These are phyloP conservation scores for Alternaria sp. DNA, from an alignment of 2,329 filamentous ascomycete species.

Conservation along the genomic window DNA sequence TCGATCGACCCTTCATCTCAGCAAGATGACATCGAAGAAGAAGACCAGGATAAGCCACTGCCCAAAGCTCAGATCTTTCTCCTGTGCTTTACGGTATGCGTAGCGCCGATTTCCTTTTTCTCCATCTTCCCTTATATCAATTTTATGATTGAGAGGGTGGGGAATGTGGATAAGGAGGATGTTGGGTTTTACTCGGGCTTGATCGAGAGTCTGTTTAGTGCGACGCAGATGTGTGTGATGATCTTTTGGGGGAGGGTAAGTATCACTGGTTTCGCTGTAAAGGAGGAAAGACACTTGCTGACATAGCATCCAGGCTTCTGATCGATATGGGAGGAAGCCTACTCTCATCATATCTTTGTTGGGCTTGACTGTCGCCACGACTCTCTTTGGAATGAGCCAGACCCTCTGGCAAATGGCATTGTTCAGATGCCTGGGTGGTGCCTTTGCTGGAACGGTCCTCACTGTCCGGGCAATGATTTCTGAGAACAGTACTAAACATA, in stretches of 20 bases:
- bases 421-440: conserved; percentile 72
- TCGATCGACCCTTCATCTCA: conserved; percentile 1
- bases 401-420: conserved; percentile 77
- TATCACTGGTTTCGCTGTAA: not conserved
- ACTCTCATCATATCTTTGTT: conserved; percentile 70
- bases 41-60: conserved; percentile 34
- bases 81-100: conserved; percentile 74
- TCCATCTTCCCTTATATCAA: conserved; percentile 82
- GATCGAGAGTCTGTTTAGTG: conserved; percentile 73
- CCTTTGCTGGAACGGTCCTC: conserved; percentile 76
- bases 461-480: conserved; percentile 79
- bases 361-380: conserved; percentile 67
- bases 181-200: conserved; percentile 81
- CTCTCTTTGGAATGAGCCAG: conserved; percentile 71
- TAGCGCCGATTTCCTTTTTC: conserved; percentile 84
- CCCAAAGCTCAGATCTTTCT: conserved; percentile 65
- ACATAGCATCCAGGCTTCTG: conserved; percentile 56
- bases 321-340: conserved; percentile 74
- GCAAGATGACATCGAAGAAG: not conserved
- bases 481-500: conserved; percentile 72
- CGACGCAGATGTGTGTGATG: conserved; percentile 80
- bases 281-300: not conserved
- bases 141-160: conserved; percentile 74
- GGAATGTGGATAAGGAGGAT: conserved; percentile 66
- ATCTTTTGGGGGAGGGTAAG: conserved; percentile 66